Base-by-base conservation (phyloP, 257 asterid genomes). In the Nemophila menziesii region DNA sequence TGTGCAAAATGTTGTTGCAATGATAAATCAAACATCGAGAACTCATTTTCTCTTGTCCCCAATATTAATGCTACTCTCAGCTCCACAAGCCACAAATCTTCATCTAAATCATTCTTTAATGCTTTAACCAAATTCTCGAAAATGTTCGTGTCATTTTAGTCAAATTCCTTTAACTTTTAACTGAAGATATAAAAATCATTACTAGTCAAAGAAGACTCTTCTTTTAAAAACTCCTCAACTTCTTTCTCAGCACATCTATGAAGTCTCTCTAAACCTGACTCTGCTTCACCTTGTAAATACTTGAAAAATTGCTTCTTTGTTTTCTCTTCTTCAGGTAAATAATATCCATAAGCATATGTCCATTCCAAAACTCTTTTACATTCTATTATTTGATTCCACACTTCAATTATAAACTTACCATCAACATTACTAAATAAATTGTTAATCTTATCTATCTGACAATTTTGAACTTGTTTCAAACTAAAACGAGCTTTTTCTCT, bases 281-380 rank as follows among this genome's bases (percentile, higher is more conserved):
- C 76, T 0, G 76, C 73, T 47, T 36, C 27, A 15, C 68, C 71
- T 23, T 68, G 80, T 66, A 64, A 21, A 18, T 27, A 48, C 58
- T 49, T 66, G n/a, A 68, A 68, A 39, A 64, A 16, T 9, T 4
- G 13, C 50, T 0, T 34, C 48, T 63, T 56, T 2, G 26, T 15
- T 3, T 5, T 9, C n/a, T 37, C 54, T 7, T 2, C 12, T 8
- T 37, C 48, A 55, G 47, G 47, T 2, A 27, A 0, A 39, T 58
- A 66, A 16, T 55, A 71, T 0, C 69, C 74, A 9, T 67, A 71
- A 0, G 46, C 64, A 4, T 63, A 66, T 2, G 46, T 55, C 79
- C 79, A 71, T 11, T 51, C 59, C 22, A 71, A 16, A 2, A 71
- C 57, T 3, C 79, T 46, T 60, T 69, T 49, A 29, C 74, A 66